Conservation (phyloP, 768 basidiomycete genomes). For the Collybia mongolica region DNA sequence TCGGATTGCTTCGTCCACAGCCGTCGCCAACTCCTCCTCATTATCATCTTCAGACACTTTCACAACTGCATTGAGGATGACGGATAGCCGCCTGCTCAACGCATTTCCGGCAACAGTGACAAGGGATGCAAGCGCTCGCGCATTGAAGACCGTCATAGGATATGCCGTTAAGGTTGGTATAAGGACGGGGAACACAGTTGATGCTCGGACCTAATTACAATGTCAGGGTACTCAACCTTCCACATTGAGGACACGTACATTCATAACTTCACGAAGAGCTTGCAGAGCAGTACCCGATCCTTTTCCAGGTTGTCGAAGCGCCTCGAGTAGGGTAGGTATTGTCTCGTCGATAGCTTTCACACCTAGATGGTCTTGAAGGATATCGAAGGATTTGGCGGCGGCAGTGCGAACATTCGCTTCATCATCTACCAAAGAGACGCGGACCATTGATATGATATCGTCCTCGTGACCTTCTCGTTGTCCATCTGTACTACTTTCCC, state of each 20-base stretch:
- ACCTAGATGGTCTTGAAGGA: slow-evolving; percentile 89
- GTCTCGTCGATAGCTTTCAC: slow-evolving; percentile 93
- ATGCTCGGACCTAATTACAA: slow-evolving; percentile 73
- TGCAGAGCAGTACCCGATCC: slow-evolving; percentile 94
- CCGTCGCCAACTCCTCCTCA: slow-evolving; percentile 68
- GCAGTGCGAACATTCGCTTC: slow-evolving; percentile 84
- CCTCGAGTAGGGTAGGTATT: slow-evolving; percentile 91
- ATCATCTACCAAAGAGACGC: slow-evolving; percentile 84
- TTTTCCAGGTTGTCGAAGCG: slow-evolving; percentile 89
- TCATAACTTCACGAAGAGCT: slow-evolving; percentile 93
- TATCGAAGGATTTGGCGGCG: slow-evolving; percentile 86
- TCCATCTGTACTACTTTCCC: slow-evolving; percentile 79
- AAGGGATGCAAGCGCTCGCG: slow-evolving; percentile 83
- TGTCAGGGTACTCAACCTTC: slow-evolving; percentile 3
- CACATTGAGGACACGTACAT: slow-evolving; percentile 45
- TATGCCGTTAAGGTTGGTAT: slow-evolving; percentile 89
- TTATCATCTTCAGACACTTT: slow-evolving; percentile 68
- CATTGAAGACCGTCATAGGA: slow-evolving; percentile 96
- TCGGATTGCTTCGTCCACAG: slow-evolving; percentile 72
- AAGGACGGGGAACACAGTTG: slow-evolving; percentile 94
- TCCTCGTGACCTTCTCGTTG: slow-evolving; percentile 89
- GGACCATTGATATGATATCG: slow-evolving; percentile 83
- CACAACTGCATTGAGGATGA: slow-evolving; percentile 78
- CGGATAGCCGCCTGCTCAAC: slow-evolving; percentile 76
- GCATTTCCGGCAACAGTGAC: slow-evolving; percentile 94